Base-by-base conservation (phyloP, 805 yeast species). In the Wickerhamomyces hampshirensis region DNA sequence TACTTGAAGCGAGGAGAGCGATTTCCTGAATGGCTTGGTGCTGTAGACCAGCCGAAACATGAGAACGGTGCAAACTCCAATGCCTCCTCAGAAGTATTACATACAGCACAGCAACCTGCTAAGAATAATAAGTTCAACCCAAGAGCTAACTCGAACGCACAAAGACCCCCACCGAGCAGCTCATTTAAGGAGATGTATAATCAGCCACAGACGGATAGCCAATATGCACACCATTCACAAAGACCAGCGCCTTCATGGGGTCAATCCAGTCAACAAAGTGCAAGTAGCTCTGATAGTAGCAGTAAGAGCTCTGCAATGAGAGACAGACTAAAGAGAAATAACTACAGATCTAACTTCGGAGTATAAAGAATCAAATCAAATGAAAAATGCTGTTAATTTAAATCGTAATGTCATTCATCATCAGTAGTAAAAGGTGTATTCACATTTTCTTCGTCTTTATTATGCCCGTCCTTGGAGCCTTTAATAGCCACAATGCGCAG, bases 1-100 rank as follows among this genome's bases (percentile, higher is more conserved):
- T 53, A 47, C 27, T 26, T 38, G 6, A 24, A 30, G 15, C 14
- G 26, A 4, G 38, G 43, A 3, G 32, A 43, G 26, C 45, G 44
- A 0, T 53, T 39, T 19, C 58, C 58, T 1, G 47, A 47, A 12
- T 53, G 58, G 58, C 44, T 53, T 4, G 58, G 58, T n/a, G 48
- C 37, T 5, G 34, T 35, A 5, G 42, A 34, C 3, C 39, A 42
- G 18, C 34, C 37, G 15, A 28, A 11, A 15, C 31, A 21, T 21
- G 24, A 11, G 24, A 21, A n/a, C n/a, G n/a, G n/a, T n/a, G n/a
- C n/a, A n/a, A n/a, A n/a, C n/a, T n/a, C n/a, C n/a, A n/a, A n/a
- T n/a, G n/a, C n/a, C 17, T 21, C 30, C 35, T 6, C 40, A 27
- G 11, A 16, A 27, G 14, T 46, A 36, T 14, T 47, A 45, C 17